Evolutionary conservation across 176 grass and related monocot species (phyloP).

Genomic region (Phoenix roebelenii): DNA sequence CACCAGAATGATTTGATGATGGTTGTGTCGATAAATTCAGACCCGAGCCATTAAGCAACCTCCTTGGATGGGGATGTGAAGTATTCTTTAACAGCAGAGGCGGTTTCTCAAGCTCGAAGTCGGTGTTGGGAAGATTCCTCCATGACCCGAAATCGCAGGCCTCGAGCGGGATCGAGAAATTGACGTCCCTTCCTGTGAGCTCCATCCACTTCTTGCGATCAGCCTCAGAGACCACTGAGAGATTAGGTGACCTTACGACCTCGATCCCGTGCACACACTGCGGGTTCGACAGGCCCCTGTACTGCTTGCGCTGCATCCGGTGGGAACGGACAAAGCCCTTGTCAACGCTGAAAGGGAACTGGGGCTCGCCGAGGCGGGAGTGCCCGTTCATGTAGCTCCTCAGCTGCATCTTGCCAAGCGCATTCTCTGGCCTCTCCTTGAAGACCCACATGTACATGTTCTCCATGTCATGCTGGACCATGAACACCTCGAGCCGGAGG

Average conservation of each 20-base stretch:
- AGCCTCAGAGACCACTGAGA: conserved; percentile 2
- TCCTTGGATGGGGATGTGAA: conserved; percentile 9
- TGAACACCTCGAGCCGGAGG: conserved; percentile 9
- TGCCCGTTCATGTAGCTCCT: conserved; percentile 19
- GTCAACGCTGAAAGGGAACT: conserved; percentile 13
- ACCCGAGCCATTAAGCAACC: conserved; percentile 13
- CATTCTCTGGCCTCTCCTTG: conserved; percentile 19
- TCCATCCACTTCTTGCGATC: conserved; percentile 22
- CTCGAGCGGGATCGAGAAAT: neutral
- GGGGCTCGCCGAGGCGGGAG: conserved; percentile 20
- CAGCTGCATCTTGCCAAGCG: conserved; percentile 17
- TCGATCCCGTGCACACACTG: conserved; percentile 18
- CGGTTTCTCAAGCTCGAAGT: conserved; percentile 13
- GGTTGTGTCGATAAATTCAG: conserved; percentile 11
- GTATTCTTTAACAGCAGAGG: neutral
- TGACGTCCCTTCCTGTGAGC: conserved; percentile 12
- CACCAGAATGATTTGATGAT: conserved; percentile 14
- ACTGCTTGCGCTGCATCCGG: conserved; percentile 20
- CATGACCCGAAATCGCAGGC: conserved; percentile 11
- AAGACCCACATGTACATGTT: conserved; percentile 26
- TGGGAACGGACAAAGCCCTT: conserved; percentile 18
- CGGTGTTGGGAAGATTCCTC: conserved; percentile 19
- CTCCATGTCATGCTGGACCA: conserved; percentile 21
- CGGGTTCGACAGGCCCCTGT: conserved; percentile 18
- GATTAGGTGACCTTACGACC: conserved; percentile 15